A percentile compares a stretch with the other conserved stretches of the same genome.
These are phyloP conservation scores for Styphnolobium japonicum DNA, from an alignment of 306 rosid species.

Conservation along the genomic window DNA sequence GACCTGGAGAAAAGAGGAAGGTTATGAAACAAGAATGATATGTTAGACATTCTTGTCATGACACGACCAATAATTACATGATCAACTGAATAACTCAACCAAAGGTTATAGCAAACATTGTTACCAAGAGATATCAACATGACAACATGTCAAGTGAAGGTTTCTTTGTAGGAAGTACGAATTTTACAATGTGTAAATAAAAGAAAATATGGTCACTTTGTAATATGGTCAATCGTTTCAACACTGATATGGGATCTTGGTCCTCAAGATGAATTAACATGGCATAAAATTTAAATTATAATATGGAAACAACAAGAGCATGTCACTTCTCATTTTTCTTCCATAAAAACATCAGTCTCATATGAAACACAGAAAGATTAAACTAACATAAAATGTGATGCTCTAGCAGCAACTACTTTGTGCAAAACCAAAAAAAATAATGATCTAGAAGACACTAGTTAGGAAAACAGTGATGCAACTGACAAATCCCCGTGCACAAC, in stretches of 20 bases:
- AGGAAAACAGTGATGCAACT: not conserved
- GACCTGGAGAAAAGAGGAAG: slow-evolving; percentile 49
- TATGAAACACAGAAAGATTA: not conserved
- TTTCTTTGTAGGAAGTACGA: not conserved
- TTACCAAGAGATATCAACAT: not conserved
- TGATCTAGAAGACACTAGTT: not conserved
- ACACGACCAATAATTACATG: too few relatives aligned
- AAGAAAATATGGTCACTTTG: not conserved
- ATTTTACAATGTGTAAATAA: not conserved
- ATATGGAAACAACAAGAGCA: not conserved
- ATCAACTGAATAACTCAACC: slow-evolving; percentile 9
- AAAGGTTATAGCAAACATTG: not conserved
- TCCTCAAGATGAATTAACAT: not conserved
- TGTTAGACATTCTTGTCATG: not conserved
- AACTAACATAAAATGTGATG: not conserved
- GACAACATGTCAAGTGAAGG: not conserved
- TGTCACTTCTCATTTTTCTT: not conserved
- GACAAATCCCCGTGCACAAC: not conserved
- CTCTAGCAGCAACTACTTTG: not conserved
- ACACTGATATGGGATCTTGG: not conserved
- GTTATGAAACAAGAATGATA: not conserved
- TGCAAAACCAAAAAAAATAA: not conserved
- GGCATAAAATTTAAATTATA: not conserved
- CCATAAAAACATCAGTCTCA: not conserved
- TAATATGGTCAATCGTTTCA: not conserved